These are phyloP conservation scores for Pestalotiopsis sp. DNA, from an alignment of 2,329 filamentous ascomycete genomes.

Conservation along the genomic window DNA sequence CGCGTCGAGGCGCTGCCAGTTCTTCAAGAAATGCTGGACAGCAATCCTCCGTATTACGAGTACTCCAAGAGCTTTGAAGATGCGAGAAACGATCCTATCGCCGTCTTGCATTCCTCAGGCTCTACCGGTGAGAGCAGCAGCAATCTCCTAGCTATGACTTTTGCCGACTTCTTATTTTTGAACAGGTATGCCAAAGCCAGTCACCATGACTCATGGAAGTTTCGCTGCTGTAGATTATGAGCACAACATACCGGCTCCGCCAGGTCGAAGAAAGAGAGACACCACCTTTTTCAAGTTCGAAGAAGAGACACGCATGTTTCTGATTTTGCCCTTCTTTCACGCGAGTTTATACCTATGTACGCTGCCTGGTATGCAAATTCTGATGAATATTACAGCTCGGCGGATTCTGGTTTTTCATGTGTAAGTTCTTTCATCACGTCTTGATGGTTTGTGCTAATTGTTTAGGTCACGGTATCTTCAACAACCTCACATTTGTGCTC, in stretches of 20 bases:
- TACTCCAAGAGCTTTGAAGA: conserved; percentile 15
- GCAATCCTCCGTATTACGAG: background rate
- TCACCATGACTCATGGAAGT: conserved; percentile 16
- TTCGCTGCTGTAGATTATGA: conserved; percentile 14
- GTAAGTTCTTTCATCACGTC: background rate
- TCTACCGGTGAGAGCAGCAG: conserved; percentile 14
- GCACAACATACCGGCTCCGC: conserved; percentile 8
- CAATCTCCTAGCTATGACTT: background rate
- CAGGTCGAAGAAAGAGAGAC: conserved; percentile 15
- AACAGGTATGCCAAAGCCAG: conserved; percentile 17
- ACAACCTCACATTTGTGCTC: conserved; percentile 17
- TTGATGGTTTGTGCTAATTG: background rate
- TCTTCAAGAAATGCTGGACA: conserved; percentile 5
- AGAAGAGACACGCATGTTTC: conserved; percentile 13
- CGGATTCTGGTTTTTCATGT: conserved; percentile 10
- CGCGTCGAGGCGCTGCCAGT: background rate
- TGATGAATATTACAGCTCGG: background rate
- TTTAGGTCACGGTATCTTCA: conserved; percentile 19
- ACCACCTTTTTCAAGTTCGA: conserved; percentile 13
- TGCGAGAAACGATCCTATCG: conserved; percentile 13
- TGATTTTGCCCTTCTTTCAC: conserved; percentile 17
- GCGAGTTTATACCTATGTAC: conserved; percentile 2
- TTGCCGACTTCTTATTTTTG: background rate
- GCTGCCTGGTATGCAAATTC: background rate
- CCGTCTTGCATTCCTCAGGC: conserved; percentile 17